phyloP scores from a whole-genome alignment of 805 yeast species.

The Myxozyma melibiosi region DNA sequence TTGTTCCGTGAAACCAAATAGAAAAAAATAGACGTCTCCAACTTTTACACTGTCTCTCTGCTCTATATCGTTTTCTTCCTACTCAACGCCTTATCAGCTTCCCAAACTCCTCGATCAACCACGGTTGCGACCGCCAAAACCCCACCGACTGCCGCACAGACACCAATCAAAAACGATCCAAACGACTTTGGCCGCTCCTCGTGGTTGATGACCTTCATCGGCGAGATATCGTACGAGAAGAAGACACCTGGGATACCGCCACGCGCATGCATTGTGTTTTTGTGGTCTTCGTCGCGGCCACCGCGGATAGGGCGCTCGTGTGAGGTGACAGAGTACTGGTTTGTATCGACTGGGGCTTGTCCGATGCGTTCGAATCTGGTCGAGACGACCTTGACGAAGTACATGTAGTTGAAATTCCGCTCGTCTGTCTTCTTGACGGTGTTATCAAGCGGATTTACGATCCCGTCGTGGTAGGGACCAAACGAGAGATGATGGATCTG shows the following conservation, averaged over 20 bases:
- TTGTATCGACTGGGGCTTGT: constrained; percentile 60
- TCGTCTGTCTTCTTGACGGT: constrained; percentile 50
- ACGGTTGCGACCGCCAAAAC: constrained; percentile 90
- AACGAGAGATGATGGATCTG: constrained; percentile 77
- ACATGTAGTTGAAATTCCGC: constrained; percentile 61
- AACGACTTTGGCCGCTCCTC: constrained; percentile 72
- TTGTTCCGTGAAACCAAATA: too few species aligned
- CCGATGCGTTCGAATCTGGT: constrained; percentile 77
- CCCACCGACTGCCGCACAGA: constrained; percentile 89
- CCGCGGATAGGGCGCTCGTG: constrained; percentile 86
- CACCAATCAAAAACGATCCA: constrained; percentile 80
- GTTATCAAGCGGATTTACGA: constrained; percentile 51
- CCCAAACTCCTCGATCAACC: constrained; percentile 83
- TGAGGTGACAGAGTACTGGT: constrained; percentile 84
- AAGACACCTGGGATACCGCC: constrained; percentile 93
- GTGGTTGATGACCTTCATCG: constrained; percentile 84
- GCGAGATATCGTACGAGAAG: constrained; percentile 87
- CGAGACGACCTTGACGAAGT: constrained; percentile 86
- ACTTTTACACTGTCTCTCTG: too few species aligned
- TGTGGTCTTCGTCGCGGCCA: constrained; percentile 90
- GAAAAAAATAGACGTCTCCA: too few species aligned
- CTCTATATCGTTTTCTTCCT: constrained; percentile 47
- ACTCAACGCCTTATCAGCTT: constrained; percentile 75
- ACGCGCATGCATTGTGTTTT: constrained; percentile 65
- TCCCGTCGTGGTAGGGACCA: constrained; percentile 52